Percentiles rank a stretch among this genome's conserved stretches.
Conservation (phyloP, 2,329 filamentous ascomycete species). For the Paecilomyces variotii region DNA sequence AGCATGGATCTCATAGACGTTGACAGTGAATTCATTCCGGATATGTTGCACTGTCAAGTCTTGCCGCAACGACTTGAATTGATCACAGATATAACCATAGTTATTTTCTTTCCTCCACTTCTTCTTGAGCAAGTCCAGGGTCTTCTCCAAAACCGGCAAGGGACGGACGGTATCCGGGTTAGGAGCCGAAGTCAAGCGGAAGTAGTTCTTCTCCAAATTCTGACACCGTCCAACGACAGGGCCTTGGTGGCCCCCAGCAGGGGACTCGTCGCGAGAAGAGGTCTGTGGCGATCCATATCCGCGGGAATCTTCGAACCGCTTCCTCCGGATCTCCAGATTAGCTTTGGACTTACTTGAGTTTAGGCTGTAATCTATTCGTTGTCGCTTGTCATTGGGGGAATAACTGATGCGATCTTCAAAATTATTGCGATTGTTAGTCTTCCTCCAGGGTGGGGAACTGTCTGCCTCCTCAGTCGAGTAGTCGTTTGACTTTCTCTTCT, state of each 20-base stretch:
- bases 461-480: conserved; percentile 45
- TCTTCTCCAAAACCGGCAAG: conserved; percentile 68
- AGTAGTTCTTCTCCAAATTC: conserved; percentile 83
- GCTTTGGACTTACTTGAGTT: conserved; percentile 81
- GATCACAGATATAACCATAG: conserved; percentile 96
- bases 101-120: conserved; percentile 93
- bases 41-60: conserved; percentile 97
- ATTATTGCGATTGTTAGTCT: conserved; percentile 52
- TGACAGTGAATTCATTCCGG: conserved; percentile 92
- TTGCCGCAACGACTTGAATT: conserved; percentile 97
- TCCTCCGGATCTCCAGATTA: conserved; percentile 78
- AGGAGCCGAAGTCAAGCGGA: conserved; percentile 84
- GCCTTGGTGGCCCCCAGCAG: conserved; percentile 41
- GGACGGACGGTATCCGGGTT: conserved; percentile 85
- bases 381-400: conserved; percentile 44
- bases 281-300: conserved; percentile 33
- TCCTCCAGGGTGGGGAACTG: conserved; percentile 63
- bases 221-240: conserved; percentile 83
- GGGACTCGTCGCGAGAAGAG: conserved; percentile 39
- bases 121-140: conserved; percentile 79
- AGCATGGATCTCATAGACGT: conserved; percentile 94
- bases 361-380: conserved; percentile 42
- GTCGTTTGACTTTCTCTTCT: conserved; percentile 77
- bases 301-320: conserved; percentile 63
- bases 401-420: conserved; percentile 73